Percentiles rank a stretch among this genome's conserved stretches.
These are phyloP conservation scores for Hypoxylon lienhwacheense DNA, from an alignment of 495 filamentous ascomycete genomes.

Conservation along the genomic window DNA sequence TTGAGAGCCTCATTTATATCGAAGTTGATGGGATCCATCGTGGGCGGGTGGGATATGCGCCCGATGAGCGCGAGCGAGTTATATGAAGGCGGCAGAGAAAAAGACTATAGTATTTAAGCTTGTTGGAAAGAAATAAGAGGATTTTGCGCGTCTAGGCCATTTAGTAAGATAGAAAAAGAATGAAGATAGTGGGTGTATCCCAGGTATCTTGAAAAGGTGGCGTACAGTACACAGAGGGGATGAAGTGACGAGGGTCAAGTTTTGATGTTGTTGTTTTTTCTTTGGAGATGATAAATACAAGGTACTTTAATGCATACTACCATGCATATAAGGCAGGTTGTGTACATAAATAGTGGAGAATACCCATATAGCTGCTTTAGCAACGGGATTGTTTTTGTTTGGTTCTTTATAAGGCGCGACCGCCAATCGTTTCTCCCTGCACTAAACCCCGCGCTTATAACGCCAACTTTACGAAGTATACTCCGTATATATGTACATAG, in stretches of 20 bases:
- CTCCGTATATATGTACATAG: no score
- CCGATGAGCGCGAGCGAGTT: constrained; percentile 14
- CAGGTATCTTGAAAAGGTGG: constrained; percentile 5
- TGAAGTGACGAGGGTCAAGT: background rate
- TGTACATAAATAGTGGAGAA: no score
- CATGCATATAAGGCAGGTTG: no score
- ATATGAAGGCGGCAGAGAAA: background rate
- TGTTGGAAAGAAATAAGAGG: constrained; percentile 1
- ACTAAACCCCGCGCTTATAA: constrained; percentile 9
- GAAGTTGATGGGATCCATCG: constrained; percentile 80
- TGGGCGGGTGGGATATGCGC: constrained; percentile 37
- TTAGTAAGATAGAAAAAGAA: constrained; percentile 1
- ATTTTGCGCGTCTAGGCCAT: no score
- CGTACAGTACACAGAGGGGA: background rate
- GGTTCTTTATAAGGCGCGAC: constrained; percentile 20
- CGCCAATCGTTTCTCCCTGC: constrained; percentile 12
- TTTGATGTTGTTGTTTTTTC: background rate
- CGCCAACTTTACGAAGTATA: background rate
- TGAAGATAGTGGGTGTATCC: constrained; percentile 14
- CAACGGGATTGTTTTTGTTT: constrained; percentile 51
- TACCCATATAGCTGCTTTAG: constrained; percentile 43
- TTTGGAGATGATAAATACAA: constrained; percentile 1
- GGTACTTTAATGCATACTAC: background rate
- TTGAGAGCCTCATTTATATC: constrained; percentile 96
- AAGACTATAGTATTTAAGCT: background rate